Conservation (phyloP, 352 stramenopile species). For the Phytophthora cryptogea region DNA sequence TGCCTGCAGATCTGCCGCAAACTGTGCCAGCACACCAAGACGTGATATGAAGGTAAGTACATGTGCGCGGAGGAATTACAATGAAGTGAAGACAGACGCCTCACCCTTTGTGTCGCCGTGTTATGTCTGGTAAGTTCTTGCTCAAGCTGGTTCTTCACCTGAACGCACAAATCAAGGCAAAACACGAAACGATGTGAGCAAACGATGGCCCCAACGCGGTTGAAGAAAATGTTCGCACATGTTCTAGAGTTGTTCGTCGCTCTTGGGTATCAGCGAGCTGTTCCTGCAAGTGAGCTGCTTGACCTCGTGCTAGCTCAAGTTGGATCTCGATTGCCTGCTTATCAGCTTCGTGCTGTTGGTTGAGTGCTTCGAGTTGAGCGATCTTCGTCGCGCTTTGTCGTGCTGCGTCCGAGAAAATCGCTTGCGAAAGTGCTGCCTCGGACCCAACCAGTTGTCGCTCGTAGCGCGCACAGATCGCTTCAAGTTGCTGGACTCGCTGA, state of each 20-base stretch:
- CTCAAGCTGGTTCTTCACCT: constrained; percentile 34
- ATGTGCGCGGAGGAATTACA: not conserved
- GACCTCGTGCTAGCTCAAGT: constrained; percentile 25
- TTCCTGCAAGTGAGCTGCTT: constrained; percentile 22
- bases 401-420: constrained; percentile 45
- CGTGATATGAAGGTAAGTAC: not conserved
- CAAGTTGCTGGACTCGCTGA: constrained; percentile 47
- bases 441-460: constrained; percentile 55
- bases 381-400: constrained; percentile 50
- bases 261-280: constrained; percentile 36
- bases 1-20: constrained; percentile 50
- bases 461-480: constrained; percentile 45
- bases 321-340: constrained; percentile 32
- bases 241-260: constrained; percentile 21
- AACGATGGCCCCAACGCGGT: not conserved
- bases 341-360: constrained; percentile 39
- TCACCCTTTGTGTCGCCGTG: constrained; percentile 41
- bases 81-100: not conserved
- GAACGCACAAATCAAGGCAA: constrained; percentile 4
- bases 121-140: constrained; percentile 35
- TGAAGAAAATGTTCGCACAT: constrained; percentile 23
- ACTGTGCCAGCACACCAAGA: constrained; percentile 32
- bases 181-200: not conserved
- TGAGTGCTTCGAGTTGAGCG: constrained; percentile 32
- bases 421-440: constrained; percentile 54